These are phyloP conservation scores for Straminergon stramineum DNA, from an alignment of 225 moss, liverwort and hornwort species.

Conservation along the genomic window DNA sequence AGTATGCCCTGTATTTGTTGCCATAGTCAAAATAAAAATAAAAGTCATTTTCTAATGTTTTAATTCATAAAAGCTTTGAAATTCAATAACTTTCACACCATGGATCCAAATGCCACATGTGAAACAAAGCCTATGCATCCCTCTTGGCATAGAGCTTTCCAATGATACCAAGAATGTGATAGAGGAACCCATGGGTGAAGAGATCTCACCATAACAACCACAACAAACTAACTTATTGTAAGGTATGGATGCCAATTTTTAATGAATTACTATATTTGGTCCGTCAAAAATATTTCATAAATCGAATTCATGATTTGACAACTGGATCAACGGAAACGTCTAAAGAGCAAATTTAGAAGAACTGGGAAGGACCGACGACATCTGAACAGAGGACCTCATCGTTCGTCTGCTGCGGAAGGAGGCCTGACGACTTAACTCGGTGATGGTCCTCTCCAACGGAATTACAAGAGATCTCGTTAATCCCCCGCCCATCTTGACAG, in stretches of 20 bases:
- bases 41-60: too few species aligned
- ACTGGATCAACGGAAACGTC: background rate
- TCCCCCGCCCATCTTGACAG: background rate
- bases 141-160: too few species aligned
- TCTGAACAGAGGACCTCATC: background rate
- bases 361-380: background rate
- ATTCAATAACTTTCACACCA: too few species aligned
- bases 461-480: background rate
- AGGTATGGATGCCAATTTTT: too few species aligned
- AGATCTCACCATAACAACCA: too few species aligned
- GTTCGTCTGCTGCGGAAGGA: background rate
- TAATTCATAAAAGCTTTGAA: too few species aligned
- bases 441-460: background rate
- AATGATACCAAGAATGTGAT: too few species aligned
- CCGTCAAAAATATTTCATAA: background rate
- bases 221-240: too few species aligned
- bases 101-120: too few species aligned
- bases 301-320: background rate
- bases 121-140: too few species aligned
- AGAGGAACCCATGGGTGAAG: rapidly evolving
- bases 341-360: background rate
- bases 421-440: background rate
- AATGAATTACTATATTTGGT: background rate
- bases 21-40: too few species aligned
- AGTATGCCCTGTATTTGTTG: too few species aligned